Conservation (phyloP, 1,284 basidiomycete genomes). For the Coniferiporia sulphurascens region DNA sequence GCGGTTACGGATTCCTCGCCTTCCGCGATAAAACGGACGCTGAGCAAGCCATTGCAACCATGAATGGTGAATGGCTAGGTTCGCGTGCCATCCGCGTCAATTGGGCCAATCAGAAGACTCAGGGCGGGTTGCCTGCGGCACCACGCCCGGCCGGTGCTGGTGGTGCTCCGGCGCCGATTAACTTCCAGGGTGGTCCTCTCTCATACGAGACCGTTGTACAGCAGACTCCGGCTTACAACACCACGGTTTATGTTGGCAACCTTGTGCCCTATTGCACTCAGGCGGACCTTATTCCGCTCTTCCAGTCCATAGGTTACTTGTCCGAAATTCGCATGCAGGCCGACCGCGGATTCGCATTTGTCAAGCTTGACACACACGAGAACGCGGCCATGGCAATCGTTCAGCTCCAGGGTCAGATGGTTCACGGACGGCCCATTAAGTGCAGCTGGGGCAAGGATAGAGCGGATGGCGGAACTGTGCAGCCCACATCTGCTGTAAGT, state of each 20-base stretch:
- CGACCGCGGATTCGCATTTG: slow-evolving; percentile 97
- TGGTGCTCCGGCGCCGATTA: slow-evolving; percentile 75
- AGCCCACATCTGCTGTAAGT: slow-evolving; percentile 50
- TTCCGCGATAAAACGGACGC: slow-evolving; percentile 97
- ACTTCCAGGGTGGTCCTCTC: slow-evolving; percentile 80
- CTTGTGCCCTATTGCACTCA: slow-evolving; percentile 94
- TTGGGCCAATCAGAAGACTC: slow-evolving; percentile 99
- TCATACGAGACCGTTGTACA: slow-evolving; percentile 85
- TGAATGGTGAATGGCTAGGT: slow-evolving; percentile 99
- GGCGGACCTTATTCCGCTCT: slow-evolving; percentile 92
- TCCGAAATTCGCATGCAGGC: slow-evolving; percentile 98
- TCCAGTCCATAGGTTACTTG: slow-evolving; percentile 96
- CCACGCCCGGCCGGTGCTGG: slow-evolving; percentile 41
- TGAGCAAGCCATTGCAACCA: slow-evolving; percentile 95
- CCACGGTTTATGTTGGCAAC: slow-evolving; percentile 98
- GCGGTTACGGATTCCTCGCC: slow-evolving; percentile 90
- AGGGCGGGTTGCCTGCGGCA: slow-evolving; percentile 43
- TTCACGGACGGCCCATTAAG: slow-evolving; percentile 94
- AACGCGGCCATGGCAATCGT: slow-evolving; percentile 97
- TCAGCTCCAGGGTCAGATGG: slow-evolving; percentile 90
- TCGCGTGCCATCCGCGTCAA: slow-evolving; percentile 97
- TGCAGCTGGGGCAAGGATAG: slow-evolving; percentile 98
- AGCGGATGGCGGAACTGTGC: slow-evolving; percentile 59
- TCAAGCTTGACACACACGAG: slow-evolving; percentile 96
- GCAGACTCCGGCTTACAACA: slow-evolving; percentile 88